Conservation (phyloP, 2,329 filamentous ascomycete species). For the Fusarium nisikadoi region DNA sequence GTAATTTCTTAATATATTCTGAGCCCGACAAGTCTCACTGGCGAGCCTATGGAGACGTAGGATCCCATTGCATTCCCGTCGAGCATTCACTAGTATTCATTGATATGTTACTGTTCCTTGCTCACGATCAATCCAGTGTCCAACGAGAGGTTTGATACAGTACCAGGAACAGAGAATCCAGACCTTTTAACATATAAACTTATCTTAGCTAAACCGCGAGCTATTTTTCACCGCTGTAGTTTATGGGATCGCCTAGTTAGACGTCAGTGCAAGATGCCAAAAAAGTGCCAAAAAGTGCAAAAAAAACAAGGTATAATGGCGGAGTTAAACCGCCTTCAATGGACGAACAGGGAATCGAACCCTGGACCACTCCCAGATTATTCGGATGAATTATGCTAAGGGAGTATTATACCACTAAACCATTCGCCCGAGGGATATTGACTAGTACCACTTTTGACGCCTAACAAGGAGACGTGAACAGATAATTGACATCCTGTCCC, state of each 20-base stretch:
- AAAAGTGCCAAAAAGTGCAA: background rate
- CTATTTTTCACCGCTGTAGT: background rate
- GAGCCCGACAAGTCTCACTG: rapidly evolving
- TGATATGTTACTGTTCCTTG: rapidly evolving
- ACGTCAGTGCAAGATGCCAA: rapidly evolving
- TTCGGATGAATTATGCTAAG: conserved; percentile 22
- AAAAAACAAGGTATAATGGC: background rate
- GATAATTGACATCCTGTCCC: background rate
- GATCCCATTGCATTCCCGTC: rapidly evolving
- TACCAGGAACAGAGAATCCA: background rate
- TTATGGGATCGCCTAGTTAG: rapidly evolving
- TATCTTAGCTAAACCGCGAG: rapidly evolving
- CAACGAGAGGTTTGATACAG: rapidly evolving
- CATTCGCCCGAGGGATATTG: conserved; percentile 4
- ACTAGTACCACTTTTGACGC: rapidly evolving
- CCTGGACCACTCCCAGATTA: conserved; percentile 29
- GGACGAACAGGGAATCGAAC: conserved; percentile 33
- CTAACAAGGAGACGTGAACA: rapidly evolving
- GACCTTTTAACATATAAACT: rapidly evolving
- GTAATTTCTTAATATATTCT: rapidly evolving
- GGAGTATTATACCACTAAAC: conserved; percentile 34
- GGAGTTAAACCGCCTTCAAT: background rate
- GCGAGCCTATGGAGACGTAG: rapidly evolving
- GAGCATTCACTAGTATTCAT: rapidly evolving
- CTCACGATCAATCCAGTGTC: rapidly evolving